Evolutionary conservation across 495 filamentous ascomycete species (phyloP), one percentile per base, ranked within the genome.

Genomic region (Aspergillus asperescens): DNA sequence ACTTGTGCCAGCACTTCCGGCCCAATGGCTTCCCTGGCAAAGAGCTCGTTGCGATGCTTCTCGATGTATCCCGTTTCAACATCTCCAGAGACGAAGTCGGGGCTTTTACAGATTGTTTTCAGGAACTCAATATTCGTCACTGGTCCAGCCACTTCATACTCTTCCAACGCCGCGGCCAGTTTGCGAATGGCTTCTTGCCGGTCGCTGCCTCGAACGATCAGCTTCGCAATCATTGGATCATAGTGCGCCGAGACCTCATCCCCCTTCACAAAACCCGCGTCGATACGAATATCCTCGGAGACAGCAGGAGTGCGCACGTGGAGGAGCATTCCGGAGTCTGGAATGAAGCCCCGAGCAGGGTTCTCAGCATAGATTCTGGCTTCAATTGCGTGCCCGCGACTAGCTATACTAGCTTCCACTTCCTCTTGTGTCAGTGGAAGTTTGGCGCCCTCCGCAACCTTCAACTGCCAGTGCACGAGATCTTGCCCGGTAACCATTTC

Each of bases 211-310:
- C 83, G 78, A n/a, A 96, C 90, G 55, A 99, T 97, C 48, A 99
- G 77, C 66, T 99, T 99, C 35, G 94, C 86, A 55, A 99, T 96
- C 93, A 99, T 97, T 5, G 93, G 92, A 58, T 99, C 93, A 68
- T 97, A 99, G 47, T 93, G 84, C n/a, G 90, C 86, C 0, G 90
- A 94, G 0, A 99, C 84, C 54, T 91, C 87, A 62, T 97, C 92
- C 15, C 94, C 94, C 56, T 87, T 77, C 10, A 89, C 79, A 61
- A 97, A 97, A 0, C 94, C 94, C 7, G 90, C 87, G 62, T 99
- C 93, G 50, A 99, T 89, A 23, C 93, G 82, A 37, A 96, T 80
- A 52, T 86, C 85, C 3, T 86, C 78, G 9, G 78, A 78, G 1
- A 72, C 62, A n/a, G 69, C 66, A 0, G 94, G 93, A 1, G 83